phyloP scores from a whole-genome alignment of 1,284 basidiomycete genomes.

The Trichosporon coremiiforme region DNA sequence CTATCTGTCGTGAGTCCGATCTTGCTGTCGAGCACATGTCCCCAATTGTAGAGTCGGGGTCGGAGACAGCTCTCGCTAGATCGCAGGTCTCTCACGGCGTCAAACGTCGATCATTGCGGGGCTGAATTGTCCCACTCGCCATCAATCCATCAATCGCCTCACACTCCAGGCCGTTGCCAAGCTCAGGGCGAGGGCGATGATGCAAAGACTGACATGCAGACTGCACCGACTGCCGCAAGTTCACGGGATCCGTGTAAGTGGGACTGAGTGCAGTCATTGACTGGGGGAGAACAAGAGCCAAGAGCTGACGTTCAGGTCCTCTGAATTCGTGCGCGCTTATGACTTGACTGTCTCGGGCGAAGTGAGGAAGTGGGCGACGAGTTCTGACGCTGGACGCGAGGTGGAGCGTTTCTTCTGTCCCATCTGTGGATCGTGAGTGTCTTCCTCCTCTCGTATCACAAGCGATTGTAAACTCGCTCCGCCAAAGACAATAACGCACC shows the following conservation, averaged over 20 bases:
- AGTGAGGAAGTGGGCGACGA: neutral
- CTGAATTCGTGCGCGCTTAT: conserved; percentile 7
- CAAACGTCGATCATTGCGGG: neutral
- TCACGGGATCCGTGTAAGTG: neutral
- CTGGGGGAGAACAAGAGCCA: too few species aligned
- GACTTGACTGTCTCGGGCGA: neutral
- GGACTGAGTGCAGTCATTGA: too few species aligned
- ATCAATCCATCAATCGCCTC: too few species aligned
- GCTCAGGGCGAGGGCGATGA: too few species aligned
- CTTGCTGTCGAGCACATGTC: neutral
- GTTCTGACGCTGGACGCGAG: neutral
- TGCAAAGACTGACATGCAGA: neutral
- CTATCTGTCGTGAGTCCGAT: conserved; percentile 2
- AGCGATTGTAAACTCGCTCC: too few species aligned
- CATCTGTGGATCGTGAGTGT: conserved; percentile 10
- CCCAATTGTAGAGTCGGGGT: too few species aligned
- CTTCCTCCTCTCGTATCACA: too few species aligned
- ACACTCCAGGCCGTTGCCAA: too few species aligned
- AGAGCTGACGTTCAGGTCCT: neutral
- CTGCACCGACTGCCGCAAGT: conserved; percentile 8
- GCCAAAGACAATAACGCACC: too few species aligned
- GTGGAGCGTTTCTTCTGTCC: conserved; percentile 10
- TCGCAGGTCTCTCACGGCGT: neutral
- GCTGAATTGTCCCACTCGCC: too few species aligned
- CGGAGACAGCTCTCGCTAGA: too few species aligned